Conservation (phyloP, 306 rosid genomes). For the Chamaecrista fasciculata region DNA sequence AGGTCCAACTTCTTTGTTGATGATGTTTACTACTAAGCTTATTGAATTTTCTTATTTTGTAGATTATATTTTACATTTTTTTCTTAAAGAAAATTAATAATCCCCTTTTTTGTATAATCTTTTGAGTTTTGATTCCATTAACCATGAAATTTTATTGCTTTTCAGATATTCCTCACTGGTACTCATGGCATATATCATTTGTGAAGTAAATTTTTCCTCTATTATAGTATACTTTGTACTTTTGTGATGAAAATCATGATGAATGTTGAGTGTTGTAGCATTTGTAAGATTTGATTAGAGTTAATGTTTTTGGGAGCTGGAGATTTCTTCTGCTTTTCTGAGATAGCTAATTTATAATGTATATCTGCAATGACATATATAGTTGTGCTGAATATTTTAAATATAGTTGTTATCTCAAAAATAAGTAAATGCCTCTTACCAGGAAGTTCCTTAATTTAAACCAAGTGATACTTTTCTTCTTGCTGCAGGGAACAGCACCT, state of each 20-base stretch:
- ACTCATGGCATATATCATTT: constrained; percentile 2
- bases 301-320: neutral
- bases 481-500: no score
- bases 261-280: neutral
- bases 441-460: no score
- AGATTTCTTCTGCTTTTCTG: constrained; percentile 4
- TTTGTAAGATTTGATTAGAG: neutral
- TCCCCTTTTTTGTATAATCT: neutral
- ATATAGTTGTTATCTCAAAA: no score
- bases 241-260: neutral
- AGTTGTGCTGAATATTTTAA: neutral
- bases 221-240: neutral
- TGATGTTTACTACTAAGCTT: no score
- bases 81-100: no score
- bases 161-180: neutral
- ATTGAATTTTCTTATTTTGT: no score
- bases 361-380: neutral
- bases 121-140: neutral
- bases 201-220: neutral
- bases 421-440: no score
- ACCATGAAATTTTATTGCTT: neutral
- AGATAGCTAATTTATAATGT: neutral
- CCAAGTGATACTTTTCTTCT: no score
- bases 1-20: no score
- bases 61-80: no score